Base-by-base conservation (phyloP, 371 early-diverging fungal genomes). In the Zopfochytrium polystomum region DNA sequence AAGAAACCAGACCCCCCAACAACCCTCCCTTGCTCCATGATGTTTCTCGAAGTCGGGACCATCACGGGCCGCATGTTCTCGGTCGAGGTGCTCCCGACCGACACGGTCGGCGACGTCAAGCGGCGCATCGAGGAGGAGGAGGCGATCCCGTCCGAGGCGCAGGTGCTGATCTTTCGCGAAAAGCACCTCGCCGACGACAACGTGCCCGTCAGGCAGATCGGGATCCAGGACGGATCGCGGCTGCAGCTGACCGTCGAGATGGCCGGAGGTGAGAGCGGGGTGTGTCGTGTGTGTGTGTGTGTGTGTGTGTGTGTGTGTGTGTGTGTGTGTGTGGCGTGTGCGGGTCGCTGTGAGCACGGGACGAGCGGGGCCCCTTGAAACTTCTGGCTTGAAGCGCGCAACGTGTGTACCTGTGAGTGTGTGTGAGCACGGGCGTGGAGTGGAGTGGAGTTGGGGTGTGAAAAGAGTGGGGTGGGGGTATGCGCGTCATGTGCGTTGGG, bases 211-310 rank as follows among this genome's bases (percentile, higher is more conserved):
- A 48, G 52, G 6, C 61, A 58, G 6, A 53, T 70, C 5, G 74
- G 73, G 15, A 54, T 78, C 18, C 56, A 52, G 43, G 62, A 58
- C 30, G 76, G 76, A 29, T 65, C 72, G 1, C 60, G 54, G 22
- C 50, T 78, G 26, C 72, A 74, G 54, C 61, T 78, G 25, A 69
- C 68, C 3, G 53, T 78, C n/a, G 65, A 75, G 31, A 78, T 78
- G 79, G 56, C 68, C 48, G 68, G 72, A 47, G 79, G 79, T 78
- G 45, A 22, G 61, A 4, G 18, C 22, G 0, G 23, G 44, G n/a
- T 43, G n/a, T n/a, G n/a, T n/a, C n/a, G n/a, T n/a, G n/a, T n/a
- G n/a, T n/a, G n/a, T n/a, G n/a, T n/a, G n/a, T 6, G 57, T 31
- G 26, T 6, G 23, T 3, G 34, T 18, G 26, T 32, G n/a, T 18